Conservation (phyloP, 495 filamentous ascomycete genomes). For the Elasticomyces elasticus region DNA sequence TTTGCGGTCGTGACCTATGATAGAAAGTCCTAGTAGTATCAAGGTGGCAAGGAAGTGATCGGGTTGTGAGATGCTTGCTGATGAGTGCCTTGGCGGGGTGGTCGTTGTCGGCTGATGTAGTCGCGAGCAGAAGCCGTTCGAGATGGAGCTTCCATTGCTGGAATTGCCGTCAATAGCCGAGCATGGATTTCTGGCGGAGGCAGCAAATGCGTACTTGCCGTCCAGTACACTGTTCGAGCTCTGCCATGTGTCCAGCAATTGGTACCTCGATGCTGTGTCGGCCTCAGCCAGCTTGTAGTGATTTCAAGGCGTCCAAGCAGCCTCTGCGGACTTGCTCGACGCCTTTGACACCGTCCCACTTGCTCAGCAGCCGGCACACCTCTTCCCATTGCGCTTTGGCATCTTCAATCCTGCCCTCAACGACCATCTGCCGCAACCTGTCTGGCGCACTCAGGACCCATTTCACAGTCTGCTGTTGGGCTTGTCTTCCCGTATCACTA, state of each 20-base stretch:
- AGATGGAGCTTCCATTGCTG: neutral
- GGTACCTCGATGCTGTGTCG: neutral
- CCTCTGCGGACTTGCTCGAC: slow-evolving; percentile 23
- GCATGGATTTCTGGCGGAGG: too few species aligned
- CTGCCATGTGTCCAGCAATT: too few species aligned
- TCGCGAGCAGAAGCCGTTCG: neutral
- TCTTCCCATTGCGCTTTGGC: slow-evolving; percentile 39
- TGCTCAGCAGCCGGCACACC: slow-evolving; percentile 25
- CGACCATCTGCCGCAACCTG: slow-evolving; percentile 41
- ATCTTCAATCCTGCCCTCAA: slow-evolving; percentile 53
- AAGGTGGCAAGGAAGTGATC: neutral
- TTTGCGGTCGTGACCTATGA: neutral
- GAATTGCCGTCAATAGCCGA: neutral
- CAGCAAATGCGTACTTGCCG: too few species aligned
- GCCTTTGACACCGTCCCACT: slow-evolving; percentile 30
- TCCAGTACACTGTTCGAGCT: too few species aligned
- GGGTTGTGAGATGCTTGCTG: neutral
- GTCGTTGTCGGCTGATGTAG: neutral
- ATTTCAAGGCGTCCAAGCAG: neutral
- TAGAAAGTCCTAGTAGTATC: neutral
- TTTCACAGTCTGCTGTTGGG: slow-evolving; percentile 55
- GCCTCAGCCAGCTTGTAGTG: neutral
- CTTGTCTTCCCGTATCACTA: slow-evolving; percentile 33
- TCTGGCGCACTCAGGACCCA: slow-evolving; percentile 58
- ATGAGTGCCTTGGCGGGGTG: neutral